These are phyloP conservation scores for Prosopis cineraria DNA, from an alignment of 306 rosid species.

Conservation along the genomic window DNA sequence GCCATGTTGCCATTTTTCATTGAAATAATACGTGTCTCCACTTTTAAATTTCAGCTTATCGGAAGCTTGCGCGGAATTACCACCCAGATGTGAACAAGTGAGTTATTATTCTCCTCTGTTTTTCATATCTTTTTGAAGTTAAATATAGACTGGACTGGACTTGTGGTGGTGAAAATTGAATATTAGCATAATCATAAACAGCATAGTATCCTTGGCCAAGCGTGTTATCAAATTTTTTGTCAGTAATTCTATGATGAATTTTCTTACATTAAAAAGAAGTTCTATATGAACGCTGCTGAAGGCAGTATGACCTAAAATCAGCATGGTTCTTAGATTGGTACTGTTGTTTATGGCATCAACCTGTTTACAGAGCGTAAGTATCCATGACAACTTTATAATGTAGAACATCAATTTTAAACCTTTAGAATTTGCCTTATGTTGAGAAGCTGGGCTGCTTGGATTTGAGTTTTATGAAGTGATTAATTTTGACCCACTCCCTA, in stretches of 20 bases:
- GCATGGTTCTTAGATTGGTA: neutral
- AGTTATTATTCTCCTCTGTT: slow-evolving; percentile 37
- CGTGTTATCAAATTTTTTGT: neutral
- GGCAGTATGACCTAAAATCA: neutral
- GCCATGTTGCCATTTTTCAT: neutral
- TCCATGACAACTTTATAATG: neutral
- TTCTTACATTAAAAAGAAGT: neutral
- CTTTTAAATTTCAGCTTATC: slow-evolving; percentile 71
- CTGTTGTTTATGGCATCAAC: neutral
- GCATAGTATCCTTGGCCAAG: neutral
- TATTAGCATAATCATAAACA: neutral
- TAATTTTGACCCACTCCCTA: neutral
- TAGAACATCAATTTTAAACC: neutral
- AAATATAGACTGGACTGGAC: neutral
- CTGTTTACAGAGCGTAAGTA: neutral
- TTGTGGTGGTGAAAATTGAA: neutral
- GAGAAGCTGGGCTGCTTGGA: neutral
- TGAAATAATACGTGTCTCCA: slow-evolving; percentile 1
- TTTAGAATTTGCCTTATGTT: neutral
- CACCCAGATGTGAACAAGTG: slow-evolving; percentile 99
- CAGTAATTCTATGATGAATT: neutral
- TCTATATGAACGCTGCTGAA: neutral
- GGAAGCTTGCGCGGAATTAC: slow-evolving; percentile 92
- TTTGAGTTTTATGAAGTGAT: neutral
- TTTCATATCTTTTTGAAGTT: slow-evolving; percentile 7